These are phyloP conservation scores for Medicago lupulina DNA, from an alignment of 306 rosid genomes.

Conservation along the genomic window DNA sequence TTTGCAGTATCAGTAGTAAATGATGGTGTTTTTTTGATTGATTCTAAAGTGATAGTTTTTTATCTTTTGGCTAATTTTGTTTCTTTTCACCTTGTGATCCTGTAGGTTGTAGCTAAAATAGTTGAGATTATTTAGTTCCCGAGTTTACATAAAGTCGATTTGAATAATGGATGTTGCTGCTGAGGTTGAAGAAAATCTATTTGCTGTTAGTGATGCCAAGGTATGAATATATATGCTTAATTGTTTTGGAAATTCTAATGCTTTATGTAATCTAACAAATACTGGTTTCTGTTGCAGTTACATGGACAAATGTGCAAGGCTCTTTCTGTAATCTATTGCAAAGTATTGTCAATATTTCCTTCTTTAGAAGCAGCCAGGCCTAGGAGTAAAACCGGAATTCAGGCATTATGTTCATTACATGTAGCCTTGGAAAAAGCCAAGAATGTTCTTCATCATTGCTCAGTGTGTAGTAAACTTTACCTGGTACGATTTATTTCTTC, in stretches of 20 bases:
- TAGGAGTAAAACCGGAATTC: constrained; percentile 92
- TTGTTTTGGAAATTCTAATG: constrained; percentile 32
- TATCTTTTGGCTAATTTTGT: constrained; percentile 8
- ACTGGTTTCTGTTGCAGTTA: constrained; percentile 61
- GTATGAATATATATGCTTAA: constrained; percentile 46
- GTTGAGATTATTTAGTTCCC: constrained; percentile 48
- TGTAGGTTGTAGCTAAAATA: constrained; percentile 43
- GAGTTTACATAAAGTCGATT: constrained; percentile 35
- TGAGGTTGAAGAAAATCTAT: constrained; percentile 82
- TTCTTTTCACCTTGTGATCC: constrained; percentile 27
- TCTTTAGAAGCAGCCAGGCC: constrained; percentile 97
- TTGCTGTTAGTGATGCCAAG: constrained; percentile 89
- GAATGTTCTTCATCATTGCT: constrained; percentile 89
- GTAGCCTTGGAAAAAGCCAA: constrained; percentile 90
- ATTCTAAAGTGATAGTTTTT: constrained; percentile 5
- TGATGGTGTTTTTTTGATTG: constrained; percentile 23
- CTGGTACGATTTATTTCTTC: constrained; percentile 64
- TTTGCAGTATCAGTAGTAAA: background rate
- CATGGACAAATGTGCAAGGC: constrained; percentile 96
- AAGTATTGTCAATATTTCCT: constrained; percentile 82
- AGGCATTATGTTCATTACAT: constrained; percentile 92
- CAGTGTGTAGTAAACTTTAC: constrained; percentile 93
- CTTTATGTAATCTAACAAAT: constrained; percentile 14
- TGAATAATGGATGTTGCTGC: constrained; percentile 65
- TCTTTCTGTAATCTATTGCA: constrained; percentile 77